Conservation (phyloP, 2,329 filamentous ascomycete species). For the Botryosphaeria dothidea region DNA sequence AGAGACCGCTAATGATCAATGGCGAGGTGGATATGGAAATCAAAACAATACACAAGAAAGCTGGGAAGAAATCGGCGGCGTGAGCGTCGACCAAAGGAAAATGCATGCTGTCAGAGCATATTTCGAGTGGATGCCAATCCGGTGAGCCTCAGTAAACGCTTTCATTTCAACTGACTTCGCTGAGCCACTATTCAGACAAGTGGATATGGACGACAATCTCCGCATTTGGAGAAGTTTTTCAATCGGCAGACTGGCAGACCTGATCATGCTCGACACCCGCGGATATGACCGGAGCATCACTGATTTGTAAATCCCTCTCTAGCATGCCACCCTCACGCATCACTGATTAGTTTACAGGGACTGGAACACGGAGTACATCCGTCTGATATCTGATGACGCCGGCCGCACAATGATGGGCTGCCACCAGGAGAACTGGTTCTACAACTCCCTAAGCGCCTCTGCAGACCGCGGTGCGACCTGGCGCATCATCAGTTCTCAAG, state of each 20-base stretch:
- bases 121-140: slow-evolving; percentile 50
- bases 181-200: slow-evolving; percentile 41
- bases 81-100: slow-evolving; percentile 46
- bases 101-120: slow-evolving; percentile 53
- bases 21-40: slow-evolving; percentile 56
- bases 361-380: slow-evolving; percentile 64
- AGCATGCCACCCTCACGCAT: not conserved
- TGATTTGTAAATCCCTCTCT: slow-evolving; percentile 31
- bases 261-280: slow-evolving; percentile 46
- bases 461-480: slow-evolving; percentile 58
- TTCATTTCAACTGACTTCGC: slow-evolving; percentile 28
- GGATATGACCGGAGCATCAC: slow-evolving; percentile 47
- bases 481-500: slow-evolving; percentile 70
- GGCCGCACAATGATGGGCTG: slow-evolving; percentile 70
- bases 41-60: slow-evolving; percentile 45
- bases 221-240: slow-evolving; percentile 46
- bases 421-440: slow-evolving; percentile 69
- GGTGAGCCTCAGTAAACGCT: slow-evolving; percentile 32
- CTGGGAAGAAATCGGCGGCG: slow-evolving; percentile 40
- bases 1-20: slow-evolving; percentile 55
- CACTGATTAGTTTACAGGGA: not conserved
- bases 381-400: slow-evolving; percentile 66
- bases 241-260: slow-evolving; percentile 43
- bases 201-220: slow-evolving; percentile 40
- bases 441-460: slow-evolving; percentile 54